Evolutionary conservation across 1,139 yeast genomes (phyloP).

Genomic region (Debaryomyces udenii): DNA sequence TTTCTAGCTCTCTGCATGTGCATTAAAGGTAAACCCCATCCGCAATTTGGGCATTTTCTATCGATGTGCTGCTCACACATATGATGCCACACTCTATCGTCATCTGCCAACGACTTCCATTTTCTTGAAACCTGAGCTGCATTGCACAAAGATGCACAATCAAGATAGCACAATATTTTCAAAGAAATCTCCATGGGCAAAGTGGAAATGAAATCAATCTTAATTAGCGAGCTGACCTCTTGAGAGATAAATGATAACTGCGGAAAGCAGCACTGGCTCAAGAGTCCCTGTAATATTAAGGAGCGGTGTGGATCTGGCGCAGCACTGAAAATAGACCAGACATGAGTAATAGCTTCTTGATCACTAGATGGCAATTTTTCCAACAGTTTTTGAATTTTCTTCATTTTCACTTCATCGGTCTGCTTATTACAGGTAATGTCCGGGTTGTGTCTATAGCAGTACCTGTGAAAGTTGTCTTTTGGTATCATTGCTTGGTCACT

Average conservation of each 20-base stretch:
- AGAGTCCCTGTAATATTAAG: conserved; percentile 77
- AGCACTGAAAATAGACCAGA: conserved; percentile 78
- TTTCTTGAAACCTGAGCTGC: conserved; percentile 89
- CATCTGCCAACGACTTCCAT: conserved; percentile 92
- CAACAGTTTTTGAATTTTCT: conserved; percentile 59
- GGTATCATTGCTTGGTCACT: conserved; percentile 46
- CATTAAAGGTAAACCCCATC: conserved; percentile 96
- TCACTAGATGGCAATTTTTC: conserved; percentile 64
- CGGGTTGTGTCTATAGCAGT: conserved; percentile 92
- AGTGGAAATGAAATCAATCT: conserved; percentile 84
- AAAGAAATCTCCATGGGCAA: conserved; percentile 85
- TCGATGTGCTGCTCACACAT: conserved; percentile 99
- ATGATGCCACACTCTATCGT: conserved; percentile 96
- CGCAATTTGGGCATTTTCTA: conserved; percentile 95
- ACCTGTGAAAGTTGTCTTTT: conserved; percentile 58
- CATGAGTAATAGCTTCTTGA: conserved; percentile 70
- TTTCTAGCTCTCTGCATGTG: conserved; percentile 77
- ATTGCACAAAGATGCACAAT: conserved; percentile 85
- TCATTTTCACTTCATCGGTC: conserved; percentile 69
- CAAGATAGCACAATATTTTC: conserved; percentile 84
- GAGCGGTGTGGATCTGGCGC: conserved; percentile 71
- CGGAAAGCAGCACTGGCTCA: conserved; percentile 93
- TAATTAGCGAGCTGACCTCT: conserved; percentile 75
- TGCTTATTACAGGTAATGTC: conserved; percentile 71
- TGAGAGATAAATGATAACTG: conserved; percentile 82